Conservation (phyloP, 2,329 filamentous ascomycete genomes). For the Colletotrichum tabaci region DNA sequence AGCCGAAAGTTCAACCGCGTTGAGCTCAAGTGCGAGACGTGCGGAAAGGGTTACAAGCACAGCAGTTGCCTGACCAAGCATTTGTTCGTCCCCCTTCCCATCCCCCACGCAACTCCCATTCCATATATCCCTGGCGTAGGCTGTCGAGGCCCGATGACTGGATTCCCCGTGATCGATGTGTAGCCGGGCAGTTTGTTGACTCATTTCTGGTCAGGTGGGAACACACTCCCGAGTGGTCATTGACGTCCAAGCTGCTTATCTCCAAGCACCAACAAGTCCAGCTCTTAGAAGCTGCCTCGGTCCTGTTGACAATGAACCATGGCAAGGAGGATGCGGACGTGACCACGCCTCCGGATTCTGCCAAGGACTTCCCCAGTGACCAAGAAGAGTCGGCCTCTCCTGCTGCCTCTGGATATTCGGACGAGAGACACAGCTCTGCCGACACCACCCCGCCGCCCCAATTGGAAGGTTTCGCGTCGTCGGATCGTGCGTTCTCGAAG, state of each 20-base stretch:
- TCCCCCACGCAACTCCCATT: conserved; percentile 56
- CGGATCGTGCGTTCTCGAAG: conserved; percentile 67
- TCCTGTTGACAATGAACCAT: conserved; percentile 89
- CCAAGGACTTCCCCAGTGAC: conserved; percentile 82
- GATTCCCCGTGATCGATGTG: conserved; percentile 3
- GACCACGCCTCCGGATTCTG: conserved; percentile 74
- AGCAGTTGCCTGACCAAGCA: conserved; percentile 99
- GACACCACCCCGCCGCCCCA: conserved; percentile 94
- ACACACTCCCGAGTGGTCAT: conserved; percentile 97
- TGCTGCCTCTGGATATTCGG: conserved; percentile 83
- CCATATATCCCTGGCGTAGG: background rate
- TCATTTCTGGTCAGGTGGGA: conserved; percentile 84
- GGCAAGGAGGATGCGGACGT: conserved; percentile 62
- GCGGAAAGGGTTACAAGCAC: conserved; percentile 99
- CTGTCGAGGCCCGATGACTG: conserved; percentile 49
- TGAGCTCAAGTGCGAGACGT: conserved; percentile 96
- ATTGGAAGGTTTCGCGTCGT: conserved; percentile 72
- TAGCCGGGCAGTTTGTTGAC: conserved; percentile 44
- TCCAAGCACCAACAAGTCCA: conserved; percentile 99
- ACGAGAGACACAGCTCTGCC: conserved; percentile 85
- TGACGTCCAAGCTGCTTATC: conserved; percentile 96
- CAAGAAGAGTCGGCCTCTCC: conserved; percentile 81
- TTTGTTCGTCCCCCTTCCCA: conserved; percentile 89
- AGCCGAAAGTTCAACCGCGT: conserved; percentile 85
- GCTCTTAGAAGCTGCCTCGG: conserved; percentile 95